phyloP scores from a whole-genome alignment of 768 basidiomycete genomes.

The Multifurca ochricompacta region DNA sequence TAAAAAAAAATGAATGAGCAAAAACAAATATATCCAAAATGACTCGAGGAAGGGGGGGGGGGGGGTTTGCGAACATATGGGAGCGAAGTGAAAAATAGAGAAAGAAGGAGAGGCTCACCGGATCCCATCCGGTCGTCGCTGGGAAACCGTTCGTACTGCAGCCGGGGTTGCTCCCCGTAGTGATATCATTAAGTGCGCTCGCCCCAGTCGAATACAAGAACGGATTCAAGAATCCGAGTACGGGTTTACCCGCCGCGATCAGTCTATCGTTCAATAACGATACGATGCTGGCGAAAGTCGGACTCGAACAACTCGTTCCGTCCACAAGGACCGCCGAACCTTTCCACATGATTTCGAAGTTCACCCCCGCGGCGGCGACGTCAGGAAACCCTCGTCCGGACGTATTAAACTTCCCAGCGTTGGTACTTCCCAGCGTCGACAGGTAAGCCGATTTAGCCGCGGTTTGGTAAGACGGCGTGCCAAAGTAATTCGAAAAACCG shows the following conservation, averaged over 20 bases:
- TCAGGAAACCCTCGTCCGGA: slow-evolving; percentile 43
- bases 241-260: slow-evolving; percentile 23
- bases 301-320: slow-evolving; percentile 31
- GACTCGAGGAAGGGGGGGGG: no score
- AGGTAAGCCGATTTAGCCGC: slow-evolving; percentile 33
- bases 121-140: slow-evolving; percentile 14
- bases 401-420: slow-evolving; percentile 27
- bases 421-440: slow-evolving; percentile 24
- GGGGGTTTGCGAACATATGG: no score
- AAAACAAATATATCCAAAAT: no score
- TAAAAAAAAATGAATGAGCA: not conserved
- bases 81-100: no score
- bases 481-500: slow-evolving; percentile 32
- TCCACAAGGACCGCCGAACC: slow-evolving; percentile 20
- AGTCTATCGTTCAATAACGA: slow-evolving; percentile 31
- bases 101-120: no score
- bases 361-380: slow-evolving; percentile 33
- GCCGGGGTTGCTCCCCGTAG: slow-evolving; percentile 23
- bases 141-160: slow-evolving; percentile 20
- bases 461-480: slow-evolving; percentile 32
- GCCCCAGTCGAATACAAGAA: slow-evolving; percentile 27
- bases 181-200: slow-evolving; percentile 30
- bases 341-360: slow-evolving; percentile 25
- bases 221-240: slow-evolving; percentile 30
- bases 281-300: slow-evolving; percentile 30